Percentiles rank a stretch among this genome's conserved stretches.
Conservation (phyloP, 805 yeast species). For the Kuraishia ogatae region DNA sequence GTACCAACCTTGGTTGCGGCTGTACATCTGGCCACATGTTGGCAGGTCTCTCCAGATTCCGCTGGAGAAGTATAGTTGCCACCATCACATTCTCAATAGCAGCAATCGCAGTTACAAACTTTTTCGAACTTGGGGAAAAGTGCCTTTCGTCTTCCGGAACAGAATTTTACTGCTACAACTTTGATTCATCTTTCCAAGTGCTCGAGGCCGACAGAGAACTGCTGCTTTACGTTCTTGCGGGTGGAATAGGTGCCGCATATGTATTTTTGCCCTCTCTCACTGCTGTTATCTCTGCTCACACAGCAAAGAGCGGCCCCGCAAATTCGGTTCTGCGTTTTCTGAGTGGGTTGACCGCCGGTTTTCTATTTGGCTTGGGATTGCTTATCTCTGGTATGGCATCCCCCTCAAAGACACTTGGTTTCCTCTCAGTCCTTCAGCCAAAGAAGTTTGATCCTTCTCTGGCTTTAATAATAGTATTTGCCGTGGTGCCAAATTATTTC, state of each 20-base stretch:
- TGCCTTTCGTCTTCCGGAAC: not conserved
- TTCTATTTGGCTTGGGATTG: conserved; percentile 36
- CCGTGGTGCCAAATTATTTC: conserved; percentile 35
- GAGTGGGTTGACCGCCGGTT: conserved; percentile 18
- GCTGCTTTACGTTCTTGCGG: conserved; percentile 7
- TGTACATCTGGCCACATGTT: conserved; percentile 53
- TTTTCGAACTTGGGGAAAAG: conserved; percentile 4
- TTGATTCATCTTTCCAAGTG: conserved; percentile 11
- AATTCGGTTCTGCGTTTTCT: conserved; percentile 6
- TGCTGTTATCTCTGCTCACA: not conserved
- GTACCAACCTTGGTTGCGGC: conserved; percentile 38
- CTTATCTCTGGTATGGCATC: conserved; percentile 37
- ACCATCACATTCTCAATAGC: conserved; percentile 26
- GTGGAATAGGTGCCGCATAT: conserved; percentile 13
- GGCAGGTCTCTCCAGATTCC: conserved; percentile 36
- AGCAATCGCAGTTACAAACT: conserved; percentile 20
- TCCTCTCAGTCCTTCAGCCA: conserved; percentile 27
- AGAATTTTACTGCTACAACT: conserved; percentile 8
- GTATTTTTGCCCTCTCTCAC: conserved; percentile 16
- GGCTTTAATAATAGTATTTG: conserved; percentile 30
- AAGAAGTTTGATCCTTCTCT: conserved; percentile 39
- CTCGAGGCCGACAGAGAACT: conserved; percentile 9
- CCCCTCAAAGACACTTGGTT: conserved; percentile 35
- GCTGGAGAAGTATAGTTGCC: conserved; percentile 36
- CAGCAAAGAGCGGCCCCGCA: not conserved